phyloP scores from a whole-genome alignment of 257 asterid species.

The Solanum appendiculatum region DNA sequence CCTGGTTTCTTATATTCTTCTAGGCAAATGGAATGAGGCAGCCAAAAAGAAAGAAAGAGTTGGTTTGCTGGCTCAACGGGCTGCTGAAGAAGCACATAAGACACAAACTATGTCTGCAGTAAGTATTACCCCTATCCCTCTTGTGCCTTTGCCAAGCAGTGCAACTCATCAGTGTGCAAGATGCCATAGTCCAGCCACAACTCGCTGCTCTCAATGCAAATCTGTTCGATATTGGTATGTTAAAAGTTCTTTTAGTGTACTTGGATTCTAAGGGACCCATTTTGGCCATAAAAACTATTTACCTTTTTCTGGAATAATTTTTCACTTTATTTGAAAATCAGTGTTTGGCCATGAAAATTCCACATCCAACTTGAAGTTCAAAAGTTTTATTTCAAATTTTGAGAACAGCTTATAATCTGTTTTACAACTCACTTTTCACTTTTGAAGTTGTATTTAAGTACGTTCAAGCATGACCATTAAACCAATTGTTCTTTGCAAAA shows the following conservation, averaged over 20 bases:
- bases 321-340: not conserved
- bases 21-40: constrained; percentile 74
- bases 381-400: not conserved
- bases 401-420: not conserved
- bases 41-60: constrained; percentile 44
- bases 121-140: constrained; percentile 21
- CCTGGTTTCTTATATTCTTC: constrained; percentile 51
- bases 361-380: not conserved
- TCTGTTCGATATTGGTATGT: constrained; percentile 79
- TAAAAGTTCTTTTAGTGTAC: not conserved
- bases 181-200: constrained; percentile 55
- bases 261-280: not conserved
- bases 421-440: not conserved
- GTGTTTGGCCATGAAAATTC: not conserved
- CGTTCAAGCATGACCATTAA: not conserved
- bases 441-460: not conserved
- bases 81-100: constrained; percentile 43
- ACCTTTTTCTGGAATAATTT: not conserved
- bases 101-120: constrained; percentile 37
- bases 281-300: not conserved
- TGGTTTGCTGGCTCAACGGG: constrained; percentile 37
- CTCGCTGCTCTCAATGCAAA: constrained; percentile 83
- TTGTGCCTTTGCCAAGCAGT: constrained; percentile 30
- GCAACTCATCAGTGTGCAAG: constrained; percentile 53
- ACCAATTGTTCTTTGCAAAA: not conserved